phyloP scores from a whole-genome alignment of 441 rosid genomes.

The Gossypium aridum region DNA sequence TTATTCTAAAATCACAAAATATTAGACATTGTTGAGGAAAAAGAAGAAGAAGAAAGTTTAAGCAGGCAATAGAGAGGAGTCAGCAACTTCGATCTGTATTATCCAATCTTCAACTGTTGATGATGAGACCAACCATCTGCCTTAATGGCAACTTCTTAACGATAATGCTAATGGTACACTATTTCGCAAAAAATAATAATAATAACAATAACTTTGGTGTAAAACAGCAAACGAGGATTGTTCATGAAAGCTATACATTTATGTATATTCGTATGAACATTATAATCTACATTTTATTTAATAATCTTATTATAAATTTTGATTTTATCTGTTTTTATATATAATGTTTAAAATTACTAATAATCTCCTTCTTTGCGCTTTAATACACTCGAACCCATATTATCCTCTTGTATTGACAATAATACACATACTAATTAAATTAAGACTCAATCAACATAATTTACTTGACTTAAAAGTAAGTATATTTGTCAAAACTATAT shows the following conservation, averaged over 20 bases:
- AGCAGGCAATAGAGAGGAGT: not conserved
- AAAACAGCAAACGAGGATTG: not conserved
- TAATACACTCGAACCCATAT: too few relatives aligned
- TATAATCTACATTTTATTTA: too few relatives aligned
- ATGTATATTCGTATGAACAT: too few relatives aligned
- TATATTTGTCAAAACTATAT: too few relatives aligned
- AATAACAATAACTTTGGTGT: too few relatives aligned
- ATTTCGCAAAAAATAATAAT: not conserved
- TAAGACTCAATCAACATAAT: too few relatives aligned
- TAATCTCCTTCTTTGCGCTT: too few relatives aligned
- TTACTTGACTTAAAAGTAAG: too few relatives aligned
- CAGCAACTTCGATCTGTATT: not conserved
- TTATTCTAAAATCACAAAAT: not conserved
- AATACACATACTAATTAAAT: too few relatives aligned
- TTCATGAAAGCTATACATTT: not conserved
- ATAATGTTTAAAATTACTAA: too few relatives aligned
- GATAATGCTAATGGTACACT: not conserved
- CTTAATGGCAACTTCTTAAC: not conserved
- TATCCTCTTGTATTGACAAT: rapidly evolving
- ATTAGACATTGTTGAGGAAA: not conserved
- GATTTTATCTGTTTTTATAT: too few relatives aligned
- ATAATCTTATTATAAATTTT: too few relatives aligned
- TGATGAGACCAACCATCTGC: constrained; percentile 3
- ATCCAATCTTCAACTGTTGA: not conserved
- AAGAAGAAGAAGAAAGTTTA: not conserved